Percentiles rank a stretch among this genome's conserved stretches.
phyloP scores from a whole-genome alignment of 1,139 yeast species.

The Yamadazyma buinensis region DNA sequence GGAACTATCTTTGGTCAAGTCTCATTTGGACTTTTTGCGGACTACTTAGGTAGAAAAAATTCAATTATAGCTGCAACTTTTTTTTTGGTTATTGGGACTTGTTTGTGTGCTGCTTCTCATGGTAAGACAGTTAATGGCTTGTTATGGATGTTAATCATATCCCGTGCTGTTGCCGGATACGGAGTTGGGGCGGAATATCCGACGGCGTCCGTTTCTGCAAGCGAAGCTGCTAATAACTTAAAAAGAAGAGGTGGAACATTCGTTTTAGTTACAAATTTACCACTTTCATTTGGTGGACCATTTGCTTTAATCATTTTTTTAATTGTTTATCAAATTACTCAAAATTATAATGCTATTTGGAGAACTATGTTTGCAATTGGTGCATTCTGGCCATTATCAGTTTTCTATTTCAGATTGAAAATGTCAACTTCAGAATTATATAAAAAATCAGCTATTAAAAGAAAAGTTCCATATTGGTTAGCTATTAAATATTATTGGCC shows the following conservation, averaged over 20 bases:
- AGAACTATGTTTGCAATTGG: conserved; percentile 76
- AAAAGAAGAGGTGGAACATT: conserved; percentile 63
- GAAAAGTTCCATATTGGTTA: conserved; percentile 42
- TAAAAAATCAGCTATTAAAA: conserved; percentile 43
- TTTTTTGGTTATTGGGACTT: conserved; percentile 42
- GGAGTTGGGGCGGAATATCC: conserved; percentile 82
- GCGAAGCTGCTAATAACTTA: conserved; percentile 66
- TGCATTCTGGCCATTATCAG: conserved; percentile 67
- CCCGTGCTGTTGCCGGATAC: conserved; percentile 67
- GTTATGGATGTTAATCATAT: conserved; percentile 71
- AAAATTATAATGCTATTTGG: conserved; percentile 56
- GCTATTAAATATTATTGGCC: conserved; percentile 46
- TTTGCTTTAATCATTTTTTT: conserved; percentile 66
- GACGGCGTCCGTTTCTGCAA: conserved; percentile 64
- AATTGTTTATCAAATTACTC: conserved; percentile 61
- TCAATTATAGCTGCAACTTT: conserved; percentile 44
- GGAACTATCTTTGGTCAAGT: conserved; percentile 51
- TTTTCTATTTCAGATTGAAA: conserved; percentile 66
- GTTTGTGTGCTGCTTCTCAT: conserved; percentile 48
- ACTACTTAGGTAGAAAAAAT: conserved; percentile 46
- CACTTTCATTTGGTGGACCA: conserved; percentile 73
- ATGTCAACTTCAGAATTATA: conserved; percentile 63
- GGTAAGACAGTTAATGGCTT: conserved; percentile 38
- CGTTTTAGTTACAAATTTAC: conserved; percentile 65
- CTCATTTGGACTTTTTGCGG: conserved; percentile 40